Evolutionary conservation across 202 grass and related monocot genomes (phyloP).

Genomic region (Digitaria exilis): DNA sequence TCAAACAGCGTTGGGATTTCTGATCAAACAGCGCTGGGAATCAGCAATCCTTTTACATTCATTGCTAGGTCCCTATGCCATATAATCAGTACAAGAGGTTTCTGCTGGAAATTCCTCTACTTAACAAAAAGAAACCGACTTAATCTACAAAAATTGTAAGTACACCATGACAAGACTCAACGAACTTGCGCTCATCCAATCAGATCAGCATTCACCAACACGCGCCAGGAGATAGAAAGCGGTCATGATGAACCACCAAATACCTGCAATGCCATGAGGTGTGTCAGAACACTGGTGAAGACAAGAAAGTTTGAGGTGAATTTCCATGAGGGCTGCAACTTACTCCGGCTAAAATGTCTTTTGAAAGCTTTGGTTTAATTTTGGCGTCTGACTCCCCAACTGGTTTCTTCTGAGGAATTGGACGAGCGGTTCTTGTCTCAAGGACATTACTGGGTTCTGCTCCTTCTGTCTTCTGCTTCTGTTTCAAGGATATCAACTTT

Average conservation of each 20-base stretch:
- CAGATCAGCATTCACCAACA: slow-evolving; percentile 4
- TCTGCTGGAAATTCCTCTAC: not conserved
- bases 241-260: slow-evolving; percentile 55
- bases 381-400: slow-evolving; percentile 39
- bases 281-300: not conserved
- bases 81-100: not conserved
- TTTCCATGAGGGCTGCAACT: slow-evolving; percentile 15
- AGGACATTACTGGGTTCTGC: slow-evolving; percentile 18
- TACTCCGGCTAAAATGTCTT: slow-evolving; percentile 81
- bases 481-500: slow-evolving; percentile 39
- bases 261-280: slow-evolving; percentile 45
- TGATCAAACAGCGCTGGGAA: not conserved
- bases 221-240: not conserved
- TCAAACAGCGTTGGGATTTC: no score
- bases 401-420: slow-evolving; percentile 66
- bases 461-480: slow-evolving; percentile 77
- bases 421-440: slow-evolving; percentile 47
- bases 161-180: not conserved
- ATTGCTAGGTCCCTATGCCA: not conserved
- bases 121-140: not conserved
- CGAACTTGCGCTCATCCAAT: not conserved
- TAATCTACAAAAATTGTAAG: not conserved
- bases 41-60: not conserved
- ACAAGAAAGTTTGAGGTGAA: not conserved
- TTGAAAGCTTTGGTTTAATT: slow-evolving; percentile 69